These are phyloP conservation scores for Zoysia matrella DNA, from an alignment of 202 grass and related monocot genomes.

Conservation along the genomic window DNA sequence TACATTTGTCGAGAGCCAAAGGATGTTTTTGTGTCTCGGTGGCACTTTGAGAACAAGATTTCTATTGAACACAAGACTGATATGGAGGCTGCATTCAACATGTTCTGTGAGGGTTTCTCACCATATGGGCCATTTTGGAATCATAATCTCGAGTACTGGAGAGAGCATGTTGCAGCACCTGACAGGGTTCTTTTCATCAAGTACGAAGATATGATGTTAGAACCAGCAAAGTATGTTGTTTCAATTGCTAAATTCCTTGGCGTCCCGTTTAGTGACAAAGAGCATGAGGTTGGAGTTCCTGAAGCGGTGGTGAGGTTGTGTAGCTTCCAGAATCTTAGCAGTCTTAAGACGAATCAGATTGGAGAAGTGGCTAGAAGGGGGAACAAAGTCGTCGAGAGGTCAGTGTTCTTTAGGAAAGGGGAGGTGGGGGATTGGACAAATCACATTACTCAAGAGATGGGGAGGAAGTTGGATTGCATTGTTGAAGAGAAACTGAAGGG, in stretches of 20 bases:
- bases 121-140: no score
- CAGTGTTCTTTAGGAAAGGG: conserved; percentile 18
- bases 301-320: conserved; percentile 24
- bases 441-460: conserved; percentile 29
- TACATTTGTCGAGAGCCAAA: neutral
- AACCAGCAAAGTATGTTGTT: no score
- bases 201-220: no score
- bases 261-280: neutral
- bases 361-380: neutral
- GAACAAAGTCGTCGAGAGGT: neutral
- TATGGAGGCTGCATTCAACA: neutral
- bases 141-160: no score
- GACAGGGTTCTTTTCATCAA: no score
- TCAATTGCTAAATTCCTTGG: no score
- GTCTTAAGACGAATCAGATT: neutral
- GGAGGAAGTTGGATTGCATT: conserved; percentile 16
- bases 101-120: no score
- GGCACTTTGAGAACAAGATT: neutral
- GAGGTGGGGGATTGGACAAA: neutral
- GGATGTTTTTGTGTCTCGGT: neutral
- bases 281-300: neutral
- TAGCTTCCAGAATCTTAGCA: neutral
- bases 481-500: conserved; percentile 24
- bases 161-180: no score
- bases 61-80: neutral